phyloP scores from a whole-genome alignment of 345 rosid genomes.

The Psidium guajava region DNA sequence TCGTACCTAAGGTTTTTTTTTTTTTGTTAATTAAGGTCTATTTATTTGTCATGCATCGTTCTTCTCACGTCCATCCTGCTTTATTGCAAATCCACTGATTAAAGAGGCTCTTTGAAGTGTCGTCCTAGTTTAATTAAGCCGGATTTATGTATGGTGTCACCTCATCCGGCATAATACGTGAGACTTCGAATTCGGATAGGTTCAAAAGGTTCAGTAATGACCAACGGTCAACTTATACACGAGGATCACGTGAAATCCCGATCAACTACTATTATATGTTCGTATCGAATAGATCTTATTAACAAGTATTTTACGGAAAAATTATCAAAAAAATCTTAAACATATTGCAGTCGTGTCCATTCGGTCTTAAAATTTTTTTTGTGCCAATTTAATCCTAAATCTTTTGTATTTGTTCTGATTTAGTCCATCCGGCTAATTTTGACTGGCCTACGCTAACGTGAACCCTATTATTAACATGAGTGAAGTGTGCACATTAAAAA shows the following conservation, averaged over 20 bases:
- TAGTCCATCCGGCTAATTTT: too few relatives aligned
- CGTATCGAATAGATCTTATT: not conserved
- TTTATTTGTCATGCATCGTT: not conserved
- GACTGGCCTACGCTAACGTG: too few relatives aligned
- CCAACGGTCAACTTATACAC: too few relatives aligned
- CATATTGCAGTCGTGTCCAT: too few relatives aligned
- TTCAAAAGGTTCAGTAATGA: not conserved
- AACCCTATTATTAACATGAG: too few relatives aligned
- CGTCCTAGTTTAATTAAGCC: not conserved
- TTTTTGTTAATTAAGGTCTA: not conserved
- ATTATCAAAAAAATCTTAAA: too few relatives aligned
- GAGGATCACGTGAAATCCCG: not conserved
- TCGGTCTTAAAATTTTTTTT: too few relatives aligned
- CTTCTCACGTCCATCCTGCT: not conserved
- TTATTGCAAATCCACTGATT: not conserved
- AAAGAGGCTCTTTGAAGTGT: not conserved
- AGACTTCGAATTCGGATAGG: not conserved
- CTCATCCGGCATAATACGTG: not conserved
- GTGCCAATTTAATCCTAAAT: too few relatives aligned
- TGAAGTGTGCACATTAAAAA: not conserved
- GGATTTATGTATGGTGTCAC: not conserved
- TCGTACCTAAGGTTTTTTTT: not conserved
- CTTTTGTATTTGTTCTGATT: too few relatives aligned
- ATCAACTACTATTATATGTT: not conserved
- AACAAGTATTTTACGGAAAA: too few relatives aligned